Percentiles rank a stretch among this genome's conserved stretches.
phyloP scores from a whole-genome alignment of 2,329 filamentous ascomycete species.

The Celoporthe dispersa region DNA sequence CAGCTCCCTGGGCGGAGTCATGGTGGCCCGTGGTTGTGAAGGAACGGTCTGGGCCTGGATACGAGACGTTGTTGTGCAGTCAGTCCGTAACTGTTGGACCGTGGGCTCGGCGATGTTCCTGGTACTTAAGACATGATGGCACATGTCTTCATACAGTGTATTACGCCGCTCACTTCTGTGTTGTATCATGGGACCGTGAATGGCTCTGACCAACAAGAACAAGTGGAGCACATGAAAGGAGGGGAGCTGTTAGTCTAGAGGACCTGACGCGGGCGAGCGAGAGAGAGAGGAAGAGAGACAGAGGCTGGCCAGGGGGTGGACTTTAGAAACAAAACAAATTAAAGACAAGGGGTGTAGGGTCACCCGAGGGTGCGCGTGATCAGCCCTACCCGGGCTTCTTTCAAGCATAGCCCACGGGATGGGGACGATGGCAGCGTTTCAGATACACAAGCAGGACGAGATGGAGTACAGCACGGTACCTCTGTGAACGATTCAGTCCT shows the following conservation, averaged over 20 bases:
- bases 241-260: slow-evolving; percentile 2
- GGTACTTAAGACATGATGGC: not conserved
- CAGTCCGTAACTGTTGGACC: not conserved
- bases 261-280: slow-evolving; percentile 36
- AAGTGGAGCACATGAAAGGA: slow-evolving; percentile 1
- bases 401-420: slow-evolving; percentile 13
- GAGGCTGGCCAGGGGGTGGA: not conserved
- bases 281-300: not conserved
- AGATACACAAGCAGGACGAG: slow-evolving; percentile 4
- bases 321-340: not conserved
- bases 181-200: slow-evolving; percentile 7
- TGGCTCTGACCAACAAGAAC: not conserved
- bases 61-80: not conserved
- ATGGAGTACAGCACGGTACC: not conserved
- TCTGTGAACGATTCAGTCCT: not conserved
- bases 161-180: slow-evolving; percentile 3
- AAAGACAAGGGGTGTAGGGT: not conserved
- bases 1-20: not conserved
- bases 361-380: not conserved
- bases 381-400: slow-evolving; percentile 1
- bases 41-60: not conserved
- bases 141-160: too few relatives aligned
- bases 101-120: not conserved
- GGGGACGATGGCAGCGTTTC: not conserved
- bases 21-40: not conserved